phyloP scores from a whole-genome alignment of 768 basidiomycete species.

The Kwoniella pini region DNA sequence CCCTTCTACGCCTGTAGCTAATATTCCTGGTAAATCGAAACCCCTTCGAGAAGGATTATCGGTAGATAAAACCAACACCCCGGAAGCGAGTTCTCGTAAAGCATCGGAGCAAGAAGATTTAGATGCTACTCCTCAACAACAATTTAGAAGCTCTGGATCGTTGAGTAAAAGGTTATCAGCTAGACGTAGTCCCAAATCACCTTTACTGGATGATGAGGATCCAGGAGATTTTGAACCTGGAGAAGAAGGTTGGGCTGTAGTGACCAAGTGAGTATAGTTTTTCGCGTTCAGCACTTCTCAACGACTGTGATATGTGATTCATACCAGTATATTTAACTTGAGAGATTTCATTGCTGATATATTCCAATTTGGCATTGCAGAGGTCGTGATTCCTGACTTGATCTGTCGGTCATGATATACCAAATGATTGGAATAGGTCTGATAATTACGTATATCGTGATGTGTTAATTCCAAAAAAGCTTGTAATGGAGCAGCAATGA shows the following conservation, averaged over 20 bases:
- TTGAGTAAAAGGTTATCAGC: slow-evolving; percentile 25
- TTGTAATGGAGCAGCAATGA: too few relatives aligned
- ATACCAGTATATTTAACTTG: too few relatives aligned
- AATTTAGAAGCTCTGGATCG: background rate
- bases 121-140: slow-evolving; percentile 15
- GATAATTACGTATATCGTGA: slow-evolving; percentile 18
- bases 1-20: slow-evolving; percentile 24
- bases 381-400: slow-evolving; percentile 25
- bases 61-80: slow-evolving; percentile 1
- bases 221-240: slow-evolving; percentile 47
- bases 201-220: slow-evolving; percentile 47
- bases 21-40: slow-evolving; percentile 20
- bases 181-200: slow-evolving; percentile 36
- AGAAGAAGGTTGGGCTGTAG: slow-evolving; percentile 49
- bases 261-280: slow-evolving; percentile 45
- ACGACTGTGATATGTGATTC: too few relatives aligned
- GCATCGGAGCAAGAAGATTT: background rate
- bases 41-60: slow-evolving; percentile 6
- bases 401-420: slow-evolving; percentile 14
- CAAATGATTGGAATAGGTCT: slow-evolving; percentile 11
- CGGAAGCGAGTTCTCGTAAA: background rate
- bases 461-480: too few relatives aligned
- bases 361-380: background rate
- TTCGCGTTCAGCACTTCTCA: too few relatives aligned
- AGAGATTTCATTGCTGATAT: background rate